phyloP scores from a whole-genome alignment of 352 stramenopile genomes.

The Globisporangium heterothallicum region DNA sequence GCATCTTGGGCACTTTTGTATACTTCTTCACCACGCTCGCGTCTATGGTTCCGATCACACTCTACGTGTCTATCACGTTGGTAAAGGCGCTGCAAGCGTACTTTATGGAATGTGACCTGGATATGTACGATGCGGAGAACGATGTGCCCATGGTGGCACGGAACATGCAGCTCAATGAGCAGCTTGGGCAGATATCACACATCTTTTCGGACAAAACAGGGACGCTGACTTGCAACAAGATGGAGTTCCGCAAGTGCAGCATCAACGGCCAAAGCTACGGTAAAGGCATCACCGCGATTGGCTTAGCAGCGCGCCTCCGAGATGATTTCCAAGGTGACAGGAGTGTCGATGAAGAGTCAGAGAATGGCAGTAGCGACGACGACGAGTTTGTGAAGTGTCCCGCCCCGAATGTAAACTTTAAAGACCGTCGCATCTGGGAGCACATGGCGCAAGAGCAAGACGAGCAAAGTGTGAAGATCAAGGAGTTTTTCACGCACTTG shows the following conservation, averaged over 20 bases:
- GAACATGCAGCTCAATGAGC: constrained; percentile 86
- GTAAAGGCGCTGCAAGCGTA: constrained; percentile 86
- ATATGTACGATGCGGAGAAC: constrained; percentile 81
- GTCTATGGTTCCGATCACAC: constrained; percentile 84
- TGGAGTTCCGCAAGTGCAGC: constrained; percentile 88
- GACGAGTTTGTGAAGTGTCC: constrained; percentile 26
- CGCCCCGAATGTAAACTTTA: constrained; percentile 75
- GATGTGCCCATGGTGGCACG: constrained; percentile 69
- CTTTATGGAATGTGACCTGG: constrained; percentile 81
- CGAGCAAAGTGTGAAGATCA: constrained; percentile 48
- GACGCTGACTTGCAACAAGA: constrained; percentile 86
- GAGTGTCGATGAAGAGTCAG: constrained; percentile 31
- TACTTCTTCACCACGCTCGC: constrained; percentile 84
- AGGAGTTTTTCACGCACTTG: constrained; percentile 83
- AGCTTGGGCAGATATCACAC: constrained; percentile 92
- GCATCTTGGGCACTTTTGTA: constrained; percentile 61
- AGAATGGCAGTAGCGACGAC: constrained; percentile 23
- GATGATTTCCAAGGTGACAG: constrained; percentile 51
- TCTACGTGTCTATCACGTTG: constrained; percentile 87
- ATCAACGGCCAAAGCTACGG: constrained; percentile 78
- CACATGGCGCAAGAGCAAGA: constrained; percentile 39
- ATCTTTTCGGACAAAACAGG: constrained; percentile 95
- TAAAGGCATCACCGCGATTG: constrained; percentile 81
- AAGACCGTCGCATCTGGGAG: constrained; percentile 53
- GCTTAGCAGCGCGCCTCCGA: constrained; percentile 57